Evolutionary conservation across 257 asterid genomes (phyloP).

Genomic region (Gentiana dahurica): DNA sequence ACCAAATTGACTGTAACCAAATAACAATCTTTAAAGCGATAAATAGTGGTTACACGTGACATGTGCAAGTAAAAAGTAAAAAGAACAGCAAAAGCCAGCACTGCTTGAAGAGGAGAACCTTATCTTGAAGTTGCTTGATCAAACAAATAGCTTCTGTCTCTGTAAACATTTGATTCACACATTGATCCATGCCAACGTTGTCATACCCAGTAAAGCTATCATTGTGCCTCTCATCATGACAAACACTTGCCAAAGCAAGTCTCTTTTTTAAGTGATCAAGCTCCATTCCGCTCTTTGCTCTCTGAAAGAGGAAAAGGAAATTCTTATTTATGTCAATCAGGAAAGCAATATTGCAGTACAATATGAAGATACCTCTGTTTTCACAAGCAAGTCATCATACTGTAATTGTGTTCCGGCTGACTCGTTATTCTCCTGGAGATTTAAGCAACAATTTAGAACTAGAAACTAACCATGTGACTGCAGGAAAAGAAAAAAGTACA

Average conservation of each 20-base stretch:
- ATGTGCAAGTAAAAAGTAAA: background rate
- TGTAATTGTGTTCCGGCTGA: slow-evolving; percentile 41
- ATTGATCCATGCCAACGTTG: slow-evolving; percentile 18
- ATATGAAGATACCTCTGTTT: slow-evolving; percentile 57
- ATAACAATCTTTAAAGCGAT: slow-evolving; percentile 3
- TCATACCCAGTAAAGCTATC: slow-evolving; percentile 20
- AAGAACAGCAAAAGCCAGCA: slow-evolving; percentile 9
- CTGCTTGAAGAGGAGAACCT: slow-evolving; percentile 36
- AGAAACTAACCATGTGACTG: background rate
- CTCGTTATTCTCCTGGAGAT: slow-evolving; percentile 49
- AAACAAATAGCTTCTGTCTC: slow-evolving; percentile 59
- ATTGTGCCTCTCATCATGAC: slow-evolving; percentile 24
- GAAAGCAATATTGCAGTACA: slow-evolving; percentile 11
- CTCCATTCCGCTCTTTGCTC: slow-evolving; percentile 44
- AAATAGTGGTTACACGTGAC: background rate
- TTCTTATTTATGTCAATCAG: slow-evolving; percentile 8
- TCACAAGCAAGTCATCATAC: slow-evolving; percentile 54
- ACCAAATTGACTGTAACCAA: background rate
- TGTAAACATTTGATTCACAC: slow-evolving; percentile 26
- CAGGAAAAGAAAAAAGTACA: background rate
- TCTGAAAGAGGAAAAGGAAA: slow-evolving; percentile 31
- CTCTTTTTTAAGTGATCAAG: slow-evolving; percentile 54
- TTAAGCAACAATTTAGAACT: slow-evolving; percentile 12
- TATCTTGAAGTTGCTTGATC: slow-evolving; percentile 80
- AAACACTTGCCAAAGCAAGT: slow-evolving; percentile 45